Percentiles rank a stretch among this genome's conserved stretches.
These are phyloP conservation scores for Isatis lusitanica DNA, from an alignment of 441 rosid species.

Conservation along the genomic window DNA sequence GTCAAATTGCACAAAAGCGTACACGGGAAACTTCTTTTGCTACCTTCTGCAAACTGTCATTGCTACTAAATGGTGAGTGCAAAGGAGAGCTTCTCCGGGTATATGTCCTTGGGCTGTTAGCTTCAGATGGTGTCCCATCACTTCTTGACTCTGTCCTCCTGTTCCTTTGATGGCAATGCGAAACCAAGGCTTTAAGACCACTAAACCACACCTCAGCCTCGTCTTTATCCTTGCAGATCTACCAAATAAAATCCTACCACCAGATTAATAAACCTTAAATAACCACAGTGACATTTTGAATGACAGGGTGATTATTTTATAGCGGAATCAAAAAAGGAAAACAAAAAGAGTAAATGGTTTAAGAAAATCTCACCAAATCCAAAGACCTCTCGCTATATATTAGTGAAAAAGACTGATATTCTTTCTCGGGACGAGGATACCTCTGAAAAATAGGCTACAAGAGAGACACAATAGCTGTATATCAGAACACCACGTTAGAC, in stretches of 20 bases:
- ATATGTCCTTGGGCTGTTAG: slow-evolving; percentile 87
- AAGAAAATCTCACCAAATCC: slow-evolving; percentile 69
- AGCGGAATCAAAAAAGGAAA: slow-evolving; percentile 13
- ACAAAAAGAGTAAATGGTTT: neutral
- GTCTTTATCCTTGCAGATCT: slow-evolving; percentile 96
- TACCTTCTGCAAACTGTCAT: slow-evolving; percentile 89
- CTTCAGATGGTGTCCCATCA: slow-evolving; percentile 90
- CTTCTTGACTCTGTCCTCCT: slow-evolving; percentile 92
- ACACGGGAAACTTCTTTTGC: neutral
- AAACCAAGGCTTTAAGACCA: slow-evolving; percentile 90
- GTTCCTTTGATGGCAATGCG: slow-evolving; percentile 70
- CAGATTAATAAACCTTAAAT: slow-evolving; percentile 26
- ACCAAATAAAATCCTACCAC: slow-evolving; percentile 32
- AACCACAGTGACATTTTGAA: slow-evolving; percentile 9
- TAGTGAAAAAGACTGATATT: slow-evolving; percentile 93
- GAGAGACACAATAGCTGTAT: slow-evolving; percentile 7
- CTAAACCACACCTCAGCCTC: slow-evolving; percentile 99
- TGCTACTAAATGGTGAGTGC: slow-evolving; percentile 89
- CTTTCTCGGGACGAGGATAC: slow-evolving; percentile 98
- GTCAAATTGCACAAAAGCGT: slow-evolving; percentile 28
- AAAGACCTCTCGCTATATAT: slow-evolving; percentile 82
- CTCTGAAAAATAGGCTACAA: slow-evolving; percentile 95
- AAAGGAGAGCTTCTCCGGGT: slow-evolving; percentile 94
- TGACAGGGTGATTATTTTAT: slow-evolving; percentile 20
- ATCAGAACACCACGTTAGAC: slow-evolving; percentile 2